Evolutionary conservation across 179 eudicot species (phyloP), one percentile per base, ranked within the genome.

Genomic region (Actinidia polygama): DNA sequence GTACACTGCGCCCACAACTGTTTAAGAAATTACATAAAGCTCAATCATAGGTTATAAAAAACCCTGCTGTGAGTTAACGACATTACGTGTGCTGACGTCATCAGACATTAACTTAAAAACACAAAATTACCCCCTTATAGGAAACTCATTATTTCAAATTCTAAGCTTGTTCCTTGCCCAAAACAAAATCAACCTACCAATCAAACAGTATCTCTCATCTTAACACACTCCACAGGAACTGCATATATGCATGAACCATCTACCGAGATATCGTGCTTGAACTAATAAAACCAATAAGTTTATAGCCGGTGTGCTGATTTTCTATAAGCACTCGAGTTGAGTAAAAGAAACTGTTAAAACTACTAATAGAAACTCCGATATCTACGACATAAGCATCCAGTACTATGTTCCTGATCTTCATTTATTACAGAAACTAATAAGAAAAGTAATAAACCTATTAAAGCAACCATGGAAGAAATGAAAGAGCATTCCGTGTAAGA

Each of bases 381-480:
- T 68, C 81, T n/a, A 64, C 23, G 16, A 63, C 30, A 5, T 15
- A 76, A 67, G 69, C 69, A 61, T 62, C 71, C 61, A 7, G 40
- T 21, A 24, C 24, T 44, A 58, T 49, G 75, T 24, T 71, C 64
- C 30, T 71, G 49, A 50, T 30, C 49, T 66, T 79, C 50, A 19
- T 79, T 64, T 62, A 78, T 57, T 83, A 79, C 85, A 83, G 10
- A 61, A 70, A 74, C 63, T 16, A 79, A 64, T 26, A 9, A 10
- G 47, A 61, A 0, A 7, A 36, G 21, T 66, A 12, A 44, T 64
- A 82, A 23, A 44, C 36, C 76, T 74, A 79, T 30, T 24, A 61
- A 26, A 51, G 77, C 61, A 69, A 71, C 36, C 73, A 49, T 71
- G 79, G 82, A 71, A 40, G 26, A 47, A 70, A 18, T 19, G 9